These are phyloP conservation scores for Penicillium ochrochloron DNA, from an alignment of 495 filamentous ascomycete species.

Conservation along the genomic window DNA sequence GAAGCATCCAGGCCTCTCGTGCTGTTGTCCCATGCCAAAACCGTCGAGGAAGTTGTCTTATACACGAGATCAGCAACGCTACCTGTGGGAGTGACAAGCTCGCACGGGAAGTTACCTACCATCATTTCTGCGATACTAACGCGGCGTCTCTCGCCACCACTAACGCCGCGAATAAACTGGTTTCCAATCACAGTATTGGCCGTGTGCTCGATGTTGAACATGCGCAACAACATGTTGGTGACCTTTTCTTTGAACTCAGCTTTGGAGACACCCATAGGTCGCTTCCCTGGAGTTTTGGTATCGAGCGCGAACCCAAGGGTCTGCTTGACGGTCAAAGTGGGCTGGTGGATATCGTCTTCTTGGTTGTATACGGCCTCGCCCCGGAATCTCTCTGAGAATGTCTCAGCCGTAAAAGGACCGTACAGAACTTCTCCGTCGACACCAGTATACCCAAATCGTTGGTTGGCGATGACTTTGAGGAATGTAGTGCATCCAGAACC, in stretches of 20 bases:
- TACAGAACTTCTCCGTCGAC: constrained; percentile 81
- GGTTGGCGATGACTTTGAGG: constrained; percentile 82
- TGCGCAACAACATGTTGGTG: constrained; percentile 71
- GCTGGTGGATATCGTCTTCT: constrained; percentile 82
- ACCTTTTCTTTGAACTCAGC: constrained; percentile 73
- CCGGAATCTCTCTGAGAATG: constrained; percentile 68
- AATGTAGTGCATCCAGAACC: constrained; percentile 90
- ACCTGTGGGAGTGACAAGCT: too few relatives aligned
- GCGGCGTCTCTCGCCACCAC: constrained; percentile 77
- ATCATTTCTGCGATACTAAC: constrained; percentile 61
- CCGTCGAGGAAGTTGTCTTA: constrained; percentile 63
- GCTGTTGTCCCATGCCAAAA: constrained; percentile 83
- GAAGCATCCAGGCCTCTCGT: constrained; percentile 84
- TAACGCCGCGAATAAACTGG: constrained; percentile 80
- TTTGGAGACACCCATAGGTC: constrained; percentile 67
- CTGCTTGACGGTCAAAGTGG: constrained; percentile 81
- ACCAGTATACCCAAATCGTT: constrained; percentile 75
- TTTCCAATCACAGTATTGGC: constrained; percentile 81
- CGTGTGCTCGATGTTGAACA: constrained; percentile 89
- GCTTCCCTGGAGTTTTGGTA: constrained; percentile 75
- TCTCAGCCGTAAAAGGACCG: constrained; percentile 66
- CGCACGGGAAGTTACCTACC: constrained; percentile 19
- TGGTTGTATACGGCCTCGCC: constrained; percentile 87
- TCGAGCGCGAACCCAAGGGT: constrained; percentile 84
- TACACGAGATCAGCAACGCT: too few relatives aligned